Evolutionary conservation across 2,329 filamentous ascomycete species (phyloP).

Genomic region (Aspergillus luchuensis): DNA sequence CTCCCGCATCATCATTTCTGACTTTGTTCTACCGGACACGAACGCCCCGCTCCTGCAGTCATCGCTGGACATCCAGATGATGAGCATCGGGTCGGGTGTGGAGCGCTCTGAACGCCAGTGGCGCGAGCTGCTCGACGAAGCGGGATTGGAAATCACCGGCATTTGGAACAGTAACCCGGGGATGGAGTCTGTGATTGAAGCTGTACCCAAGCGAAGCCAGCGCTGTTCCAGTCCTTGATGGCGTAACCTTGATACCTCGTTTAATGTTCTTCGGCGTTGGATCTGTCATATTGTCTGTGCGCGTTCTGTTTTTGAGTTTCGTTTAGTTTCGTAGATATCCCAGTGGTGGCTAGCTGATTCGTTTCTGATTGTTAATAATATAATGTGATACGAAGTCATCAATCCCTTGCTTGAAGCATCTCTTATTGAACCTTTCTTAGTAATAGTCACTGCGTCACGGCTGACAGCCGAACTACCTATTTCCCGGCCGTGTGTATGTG

Average conservation of each 20-base stretch:
- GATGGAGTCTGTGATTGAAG: constrained; percentile 36
- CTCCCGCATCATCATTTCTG: constrained; percentile 39
- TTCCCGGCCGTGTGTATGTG: too few relatives aligned
- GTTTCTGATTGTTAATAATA: too few relatives aligned
- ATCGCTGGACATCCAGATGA: constrained; percentile 42
- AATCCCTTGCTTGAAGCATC: too few relatives aligned
- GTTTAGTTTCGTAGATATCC: too few relatives aligned
- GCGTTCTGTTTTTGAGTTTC: too few relatives aligned
- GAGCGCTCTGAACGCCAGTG: constrained; percentile 39
- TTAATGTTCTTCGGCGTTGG: neutral
- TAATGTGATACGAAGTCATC: too few relatives aligned
- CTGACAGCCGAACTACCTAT: too few relatives aligned
- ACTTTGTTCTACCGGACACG: constrained; percentile 38
- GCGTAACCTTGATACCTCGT: neutral
- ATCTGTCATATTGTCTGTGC: neutral
- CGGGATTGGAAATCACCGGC: constrained; percentile 32
- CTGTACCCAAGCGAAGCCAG: constrained; percentile 4
- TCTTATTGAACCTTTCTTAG: too few relatives aligned
- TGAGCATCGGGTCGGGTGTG: constrained; percentile 38
- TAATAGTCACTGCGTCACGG: too few relatives aligned
- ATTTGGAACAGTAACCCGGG: constrained; percentile 31
- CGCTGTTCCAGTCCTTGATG: neutral
- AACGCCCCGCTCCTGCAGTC: constrained; percentile 31
- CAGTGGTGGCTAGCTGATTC: too few relatives aligned
- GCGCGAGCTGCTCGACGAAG: constrained; percentile 30